Evolutionary conservation across 2,329 filamentous ascomycete species (phyloP).

Genomic region (Talaromyces pinophilus): DNA sequence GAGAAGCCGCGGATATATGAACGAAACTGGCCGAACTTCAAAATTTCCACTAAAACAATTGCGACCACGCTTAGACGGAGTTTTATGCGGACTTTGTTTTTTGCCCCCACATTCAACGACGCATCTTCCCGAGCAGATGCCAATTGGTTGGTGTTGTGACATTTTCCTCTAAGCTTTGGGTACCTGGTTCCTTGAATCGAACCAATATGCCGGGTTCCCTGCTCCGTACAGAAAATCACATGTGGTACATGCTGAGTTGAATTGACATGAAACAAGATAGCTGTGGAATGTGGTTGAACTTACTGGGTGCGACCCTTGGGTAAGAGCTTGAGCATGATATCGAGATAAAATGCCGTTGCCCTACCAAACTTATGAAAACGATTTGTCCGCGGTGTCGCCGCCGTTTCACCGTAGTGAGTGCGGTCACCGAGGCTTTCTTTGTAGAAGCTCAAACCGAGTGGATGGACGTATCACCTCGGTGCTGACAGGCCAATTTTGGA

Average conservation of each 20-base stretch:
- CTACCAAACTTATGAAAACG: too few relatives aligned
- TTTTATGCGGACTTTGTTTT: background rate
- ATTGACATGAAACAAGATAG: background rate
- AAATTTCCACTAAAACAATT: background rate
- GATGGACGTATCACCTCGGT: too few relatives aligned
- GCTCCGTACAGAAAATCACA: background rate
- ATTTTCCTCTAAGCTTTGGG: background rate
- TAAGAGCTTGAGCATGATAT: background rate
- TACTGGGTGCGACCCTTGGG: background rate
- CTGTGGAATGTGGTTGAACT: background rate
- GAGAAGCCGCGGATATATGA: background rate
- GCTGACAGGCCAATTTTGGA: too few relatives aligned
- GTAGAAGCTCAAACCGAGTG: too few relatives aligned
- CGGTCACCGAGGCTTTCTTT: too few relatives aligned
- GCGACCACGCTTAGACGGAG: background rate
- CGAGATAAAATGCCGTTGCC: too few relatives aligned
- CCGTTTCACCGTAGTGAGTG: too few relatives aligned
- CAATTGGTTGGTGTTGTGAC: background rate
- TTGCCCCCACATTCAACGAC: background rate
- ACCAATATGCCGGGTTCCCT: background rate
- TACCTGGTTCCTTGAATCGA: background rate
- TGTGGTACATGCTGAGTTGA: background rate
- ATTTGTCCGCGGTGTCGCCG: too few relatives aligned
- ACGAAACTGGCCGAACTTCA: background rate
- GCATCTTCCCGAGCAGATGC: background rate